Conservation (phyloP, 176 grass and related monocot genomes). For the Musa troglodytarum region DNA sequence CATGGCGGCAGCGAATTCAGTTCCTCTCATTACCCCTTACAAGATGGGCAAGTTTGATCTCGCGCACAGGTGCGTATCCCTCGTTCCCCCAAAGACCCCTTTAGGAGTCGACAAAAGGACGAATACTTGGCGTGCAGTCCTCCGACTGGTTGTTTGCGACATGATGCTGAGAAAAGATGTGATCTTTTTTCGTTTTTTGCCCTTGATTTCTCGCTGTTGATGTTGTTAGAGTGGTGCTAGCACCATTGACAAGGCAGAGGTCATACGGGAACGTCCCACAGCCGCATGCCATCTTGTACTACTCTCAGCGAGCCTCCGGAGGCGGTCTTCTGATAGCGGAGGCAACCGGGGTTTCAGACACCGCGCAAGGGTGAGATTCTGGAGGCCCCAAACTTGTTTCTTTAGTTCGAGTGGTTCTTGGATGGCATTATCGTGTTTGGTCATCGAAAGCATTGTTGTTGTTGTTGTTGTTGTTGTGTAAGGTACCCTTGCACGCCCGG, state of each 20-base stretch:
- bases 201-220: not conserved
- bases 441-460: slow-evolving; percentile 3
- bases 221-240: slow-evolving; percentile 17
- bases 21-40: too few relatives aligned
- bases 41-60: too few relatives aligned
- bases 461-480: not conserved
- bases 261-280: slow-evolving; percentile 17
- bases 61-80: too few relatives aligned
- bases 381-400: not conserved
- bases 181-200: not conserved
- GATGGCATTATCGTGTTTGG: not conserved
- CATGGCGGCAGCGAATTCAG: too few relatives aligned
- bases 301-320: slow-evolving; percentile 24
- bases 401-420: not conserved
- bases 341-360: slow-evolving; percentile 27
- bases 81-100: too few relatives aligned
- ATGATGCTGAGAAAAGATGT: too few relatives aligned
- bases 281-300: slow-evolving; percentile 19
- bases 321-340: slow-evolving; percentile 28
- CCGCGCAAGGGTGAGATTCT: slow-evolving; percentile 11
- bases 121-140: too few relatives aligned
- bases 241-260: slow-evolving; percentile 26
- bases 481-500: slow-evolving; percentile 21
- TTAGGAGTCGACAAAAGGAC: too few relatives aligned
- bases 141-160: too few relatives aligned